phyloP scores from a whole-genome alignment of 352 stramenopile species.

The Pythium scleroteichum region DNA sequence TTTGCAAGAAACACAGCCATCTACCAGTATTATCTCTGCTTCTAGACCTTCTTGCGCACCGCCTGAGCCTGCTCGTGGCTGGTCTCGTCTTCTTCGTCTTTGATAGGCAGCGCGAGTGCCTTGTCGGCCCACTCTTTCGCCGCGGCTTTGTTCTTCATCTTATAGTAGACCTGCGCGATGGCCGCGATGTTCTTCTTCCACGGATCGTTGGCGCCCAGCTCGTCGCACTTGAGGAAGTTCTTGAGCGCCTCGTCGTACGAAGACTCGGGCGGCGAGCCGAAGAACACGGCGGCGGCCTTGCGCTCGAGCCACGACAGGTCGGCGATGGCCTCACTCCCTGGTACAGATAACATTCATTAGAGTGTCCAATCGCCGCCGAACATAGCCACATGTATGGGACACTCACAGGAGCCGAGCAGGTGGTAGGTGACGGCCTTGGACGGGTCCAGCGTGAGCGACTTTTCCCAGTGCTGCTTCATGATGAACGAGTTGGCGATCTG shows the following conservation, averaged over 20 bases:
- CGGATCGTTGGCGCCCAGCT: constrained; percentile 50
- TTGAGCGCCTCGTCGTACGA: constrained; percentile 81
- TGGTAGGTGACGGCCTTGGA: constrained; percentile 73
- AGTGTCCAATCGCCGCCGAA: constrained; percentile 1
- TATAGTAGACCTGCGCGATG: constrained; percentile 81
- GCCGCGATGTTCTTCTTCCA: constrained; percentile 88
- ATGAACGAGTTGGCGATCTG: constrained; percentile 80
- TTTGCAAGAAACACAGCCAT: too few species aligned
- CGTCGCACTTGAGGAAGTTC: constrained; percentile 78
- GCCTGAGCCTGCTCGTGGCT: constrained; percentile 62
- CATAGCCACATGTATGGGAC: too few species aligned
- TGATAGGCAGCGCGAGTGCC: constrained; percentile 51
- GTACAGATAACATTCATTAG: not conserved
- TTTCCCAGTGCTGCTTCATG: constrained; percentile 83
- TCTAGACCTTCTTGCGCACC: constrained; percentile 10
- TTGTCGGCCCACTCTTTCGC: constrained; percentile 77
- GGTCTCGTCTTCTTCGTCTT: constrained; percentile 66
- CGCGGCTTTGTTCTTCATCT: constrained; percentile 62
- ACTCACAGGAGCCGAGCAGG: constrained; percentile 64
- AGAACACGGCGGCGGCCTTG: constrained; percentile 80
- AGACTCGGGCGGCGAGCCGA: constrained; percentile 75
- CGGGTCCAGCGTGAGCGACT: constrained; percentile 71
- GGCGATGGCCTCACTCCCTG: constrained; percentile 78
- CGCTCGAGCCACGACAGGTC: constrained; percentile 86
- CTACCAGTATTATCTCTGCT: too few species aligned